Percentiles rank a stretch among this genome's conserved stretches.
Conservation (phyloP, 2,329 filamentous ascomycete species). For the Aspergillus costaricaensis region DNA sequence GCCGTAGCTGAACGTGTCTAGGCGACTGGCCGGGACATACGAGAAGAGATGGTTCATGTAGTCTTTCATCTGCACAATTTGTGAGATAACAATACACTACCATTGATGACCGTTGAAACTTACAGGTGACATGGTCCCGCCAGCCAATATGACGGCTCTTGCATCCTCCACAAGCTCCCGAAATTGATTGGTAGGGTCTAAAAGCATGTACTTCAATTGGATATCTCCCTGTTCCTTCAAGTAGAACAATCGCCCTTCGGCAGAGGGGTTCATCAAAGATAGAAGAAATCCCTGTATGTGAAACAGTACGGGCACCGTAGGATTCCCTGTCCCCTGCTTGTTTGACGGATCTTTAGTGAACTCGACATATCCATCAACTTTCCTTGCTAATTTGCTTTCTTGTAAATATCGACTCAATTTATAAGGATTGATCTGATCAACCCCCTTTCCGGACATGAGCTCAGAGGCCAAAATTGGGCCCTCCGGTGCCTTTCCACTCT, state of each 20-base stretch:
- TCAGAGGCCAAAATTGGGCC: conserved; percentile 70
- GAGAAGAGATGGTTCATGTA: conserved; percentile 86
- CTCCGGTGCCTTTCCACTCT: conserved; percentile 52
- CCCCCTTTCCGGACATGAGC: conserved; percentile 78
- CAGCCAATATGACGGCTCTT: conserved; percentile 83
- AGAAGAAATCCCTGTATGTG: conserved; percentile 71
- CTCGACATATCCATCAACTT: conserved; percentile 84
- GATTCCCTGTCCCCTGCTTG: conserved; percentile 28
- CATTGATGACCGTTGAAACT: conserved; percentile 21
- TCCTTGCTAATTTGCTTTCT: conserved; percentile 88
- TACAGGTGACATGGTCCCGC: conserved; percentile 93
- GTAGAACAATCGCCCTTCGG: conserved; percentile 64
- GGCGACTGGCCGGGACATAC: conserved; percentile 61
- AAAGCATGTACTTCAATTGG: conserved; percentile 77
- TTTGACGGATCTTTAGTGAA: conserved; percentile 58
- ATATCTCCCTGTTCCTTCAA: conserved; percentile 52
- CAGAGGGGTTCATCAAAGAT: conserved; percentile 81
- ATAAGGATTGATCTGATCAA: conserved; percentile 93
- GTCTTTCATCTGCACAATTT: conserved; percentile 68
- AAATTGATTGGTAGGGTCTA: conserved; percentile 91
- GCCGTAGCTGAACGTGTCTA: conserved; percentile 85
- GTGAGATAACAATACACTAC: conserved; percentile 17
- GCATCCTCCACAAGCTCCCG: conserved; percentile 82
- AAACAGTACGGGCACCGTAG: conserved; percentile 57
- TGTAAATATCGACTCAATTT: conserved; percentile 85